Evolutionary conservation across 805 yeast species (phyloP).

Genomic region (Saccharomyces eubayanus): DNA sequence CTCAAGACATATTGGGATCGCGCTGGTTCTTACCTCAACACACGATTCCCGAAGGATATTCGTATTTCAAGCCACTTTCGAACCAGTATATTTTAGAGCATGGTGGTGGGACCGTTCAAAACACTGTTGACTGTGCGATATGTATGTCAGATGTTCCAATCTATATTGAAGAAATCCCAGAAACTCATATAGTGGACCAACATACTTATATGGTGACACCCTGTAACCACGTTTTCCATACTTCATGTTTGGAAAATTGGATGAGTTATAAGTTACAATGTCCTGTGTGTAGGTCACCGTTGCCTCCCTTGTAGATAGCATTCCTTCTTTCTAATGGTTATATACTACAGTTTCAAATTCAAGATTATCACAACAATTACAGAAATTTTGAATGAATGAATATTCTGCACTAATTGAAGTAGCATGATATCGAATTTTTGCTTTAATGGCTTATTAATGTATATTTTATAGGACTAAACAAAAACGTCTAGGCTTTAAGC

Average conservation of each 20-base stretch:
- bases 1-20: constrained; percentile 67
- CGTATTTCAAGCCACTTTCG: constrained; percentile 49
- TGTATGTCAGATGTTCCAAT: constrained; percentile 69
- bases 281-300: constrained; percentile 79
- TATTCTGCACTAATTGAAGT: background rate
- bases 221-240: constrained; percentile 83
- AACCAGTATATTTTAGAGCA: constrained; percentile 26
- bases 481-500: background rate
- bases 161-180: constrained; percentile 25
- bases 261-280: constrained; percentile 89
- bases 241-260: constrained; percentile 85
- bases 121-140: constrained; percentile 72
- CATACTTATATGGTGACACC: constrained; percentile 77
- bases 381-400: background rate
- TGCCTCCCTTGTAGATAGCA: constrained; percentile 61
- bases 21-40: constrained; percentile 74
- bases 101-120: constrained; percentile 23
- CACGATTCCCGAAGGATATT: constrained; percentile 71
- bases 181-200: constrained; percentile 32
- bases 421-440: background rate
- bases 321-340: background rate
- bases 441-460: background rate
- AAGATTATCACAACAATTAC: background rate
- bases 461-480: background rate
- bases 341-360: background rate